Percentiles rank a stretch among this genome's conserved stretches.
phyloP scores from a whole-genome alignment of 2,329 filamentous ascomycete species.

The Nemania sp. region DNA sequence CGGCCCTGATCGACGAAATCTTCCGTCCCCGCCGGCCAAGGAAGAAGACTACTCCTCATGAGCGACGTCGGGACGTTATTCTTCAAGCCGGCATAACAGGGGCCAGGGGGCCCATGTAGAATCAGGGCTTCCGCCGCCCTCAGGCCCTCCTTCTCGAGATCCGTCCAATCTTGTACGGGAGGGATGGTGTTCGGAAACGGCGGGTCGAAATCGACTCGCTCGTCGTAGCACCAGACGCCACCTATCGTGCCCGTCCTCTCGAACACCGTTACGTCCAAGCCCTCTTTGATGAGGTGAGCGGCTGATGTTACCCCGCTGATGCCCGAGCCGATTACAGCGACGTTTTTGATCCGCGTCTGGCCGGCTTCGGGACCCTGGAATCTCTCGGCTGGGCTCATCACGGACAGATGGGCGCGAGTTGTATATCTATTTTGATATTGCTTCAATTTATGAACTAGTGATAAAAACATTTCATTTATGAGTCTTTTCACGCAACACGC shows the following conservation, averaged over 20 bases:
- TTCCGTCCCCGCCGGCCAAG: slow-evolving; percentile 63
- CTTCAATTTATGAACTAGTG: neutral
- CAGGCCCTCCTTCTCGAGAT: slow-evolving; percentile 32
- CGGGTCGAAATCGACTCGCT: slow-evolving; percentile 50
- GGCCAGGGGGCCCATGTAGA: slow-evolving; percentile 53
- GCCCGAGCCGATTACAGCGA: slow-evolving; percentile 68
- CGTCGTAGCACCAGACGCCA: slow-evolving; percentile 69
- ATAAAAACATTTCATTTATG: neutral
- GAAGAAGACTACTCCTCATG: slow-evolving; percentile 48
- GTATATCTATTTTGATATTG: neutral
- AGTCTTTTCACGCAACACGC: neutral
- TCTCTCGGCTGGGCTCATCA: slow-evolving; percentile 5
- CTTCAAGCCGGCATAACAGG: slow-evolving; percentile 64
- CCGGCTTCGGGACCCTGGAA: slow-evolving; percentile 3
- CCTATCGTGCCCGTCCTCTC: slow-evolving; percentile 65
- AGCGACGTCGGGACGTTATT: slow-evolving; percentile 74
- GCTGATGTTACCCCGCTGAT: slow-evolving; percentile 65
- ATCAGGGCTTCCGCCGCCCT: slow-evolving; percentile 37
- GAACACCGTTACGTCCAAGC: slow-evolving; percentile 61
- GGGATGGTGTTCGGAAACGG: slow-evolving; percentile 37
- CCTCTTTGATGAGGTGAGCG: slow-evolving; percentile 66
- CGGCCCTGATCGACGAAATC: slow-evolving; percentile 62
- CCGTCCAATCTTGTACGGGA: slow-evolving; percentile 31
- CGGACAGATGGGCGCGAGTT: slow-evolving; percentile 1
- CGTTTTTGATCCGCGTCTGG: slow-evolving; percentile 35